phyloP scores from a whole-genome alignment of 2,329 filamentous ascomycete species.

The Fonsecaea multimorphosa region DNA sequence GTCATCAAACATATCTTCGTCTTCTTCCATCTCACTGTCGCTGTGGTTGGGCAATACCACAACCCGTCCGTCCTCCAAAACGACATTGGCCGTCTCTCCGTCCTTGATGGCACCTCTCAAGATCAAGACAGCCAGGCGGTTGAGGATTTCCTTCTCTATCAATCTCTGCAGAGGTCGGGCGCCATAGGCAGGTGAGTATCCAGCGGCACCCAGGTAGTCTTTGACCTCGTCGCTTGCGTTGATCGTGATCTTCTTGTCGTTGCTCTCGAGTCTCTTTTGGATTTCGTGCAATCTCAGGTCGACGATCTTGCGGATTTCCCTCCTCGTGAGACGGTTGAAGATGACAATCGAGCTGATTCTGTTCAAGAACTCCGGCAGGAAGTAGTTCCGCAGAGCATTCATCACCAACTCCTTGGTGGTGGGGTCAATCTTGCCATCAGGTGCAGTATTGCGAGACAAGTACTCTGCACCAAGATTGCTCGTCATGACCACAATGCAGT shows the following conservation, averaged over 20 bases:
- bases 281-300: conserved; percentile 87
- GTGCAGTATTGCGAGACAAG: conserved; percentile 76
- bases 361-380: conserved; percentile 98
- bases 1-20: conserved; percentile 78
- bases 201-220: conserved; percentile 87
- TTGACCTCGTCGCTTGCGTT: conserved; percentile 83
- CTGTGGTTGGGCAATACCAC: conserved; percentile 76
- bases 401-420: conserved; percentile 89
- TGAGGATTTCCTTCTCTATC: conserved; percentile 97
- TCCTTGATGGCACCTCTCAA: conserved; percentile 83
- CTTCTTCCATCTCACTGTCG: conserved; percentile 64
- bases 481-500: conserved; percentile 99
- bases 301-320: conserved; percentile 93
- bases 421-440: conserved; percentile 83
- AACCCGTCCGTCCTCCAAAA: conserved; percentile 79
- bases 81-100: conserved; percentile 80
- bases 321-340: conserved; percentile 92
- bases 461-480: conserved; percentile 96
- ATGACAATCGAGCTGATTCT: conserved; percentile 95
- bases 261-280: conserved; percentile 84
- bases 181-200: conserved; percentile 95
- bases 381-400: conserved; percentile 89
- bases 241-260: conserved; percentile 85
- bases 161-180: conserved; percentile 85
- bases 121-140: conserved; percentile 88